Percentiles rank a stretch among this genome's conserved stretches.
These are phyloP conservation scores for Cajanus cajan DNA, from an alignment of 306 rosid species.

Conservation along the genomic window DNA sequence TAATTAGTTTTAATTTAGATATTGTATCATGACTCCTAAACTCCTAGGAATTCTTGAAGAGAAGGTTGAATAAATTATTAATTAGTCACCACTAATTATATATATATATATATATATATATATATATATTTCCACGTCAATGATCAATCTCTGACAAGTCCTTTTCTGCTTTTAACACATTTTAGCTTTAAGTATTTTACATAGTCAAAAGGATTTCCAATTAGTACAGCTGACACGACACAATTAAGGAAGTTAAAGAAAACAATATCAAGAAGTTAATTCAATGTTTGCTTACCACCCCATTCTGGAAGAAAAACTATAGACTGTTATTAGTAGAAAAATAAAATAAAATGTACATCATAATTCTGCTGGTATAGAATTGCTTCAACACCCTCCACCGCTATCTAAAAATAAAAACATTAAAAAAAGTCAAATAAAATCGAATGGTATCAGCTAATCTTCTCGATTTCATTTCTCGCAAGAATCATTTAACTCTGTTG, in stretches of 20 bases:
- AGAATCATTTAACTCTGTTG: constrained; percentile 6
- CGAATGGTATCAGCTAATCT: constrained; percentile 1
- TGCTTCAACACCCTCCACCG: not conserved
- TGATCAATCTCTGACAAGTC: constrained; percentile 21
- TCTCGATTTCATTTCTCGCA: not conserved
- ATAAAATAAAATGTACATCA: not conserved
- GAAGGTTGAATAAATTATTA: no score
- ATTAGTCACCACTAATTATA: no score
- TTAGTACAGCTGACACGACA: constrained; percentile 15
- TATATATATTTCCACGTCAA: constrained; percentile 32
- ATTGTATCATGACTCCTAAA: no score
- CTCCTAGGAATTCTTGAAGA: no score
- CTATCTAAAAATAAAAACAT: constrained; percentile 2
- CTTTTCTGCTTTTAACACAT: constrained; percentile 17
- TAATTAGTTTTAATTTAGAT: no score
- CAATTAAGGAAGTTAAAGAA: not conserved
- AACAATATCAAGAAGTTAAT: not conserved
- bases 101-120: no score
- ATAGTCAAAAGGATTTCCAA: constrained; percentile 14
- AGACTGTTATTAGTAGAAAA: not conserved
- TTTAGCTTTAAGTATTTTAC: constrained; percentile 20
- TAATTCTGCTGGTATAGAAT: not conserved
- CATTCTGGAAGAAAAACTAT: not conserved
- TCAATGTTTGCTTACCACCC: not conserved
- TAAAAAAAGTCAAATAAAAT: constrained; percentile 1